phyloP scores from a whole-genome alignment of 2,329 filamentous ascomycete species.

The Epichloe baconii region DNA sequence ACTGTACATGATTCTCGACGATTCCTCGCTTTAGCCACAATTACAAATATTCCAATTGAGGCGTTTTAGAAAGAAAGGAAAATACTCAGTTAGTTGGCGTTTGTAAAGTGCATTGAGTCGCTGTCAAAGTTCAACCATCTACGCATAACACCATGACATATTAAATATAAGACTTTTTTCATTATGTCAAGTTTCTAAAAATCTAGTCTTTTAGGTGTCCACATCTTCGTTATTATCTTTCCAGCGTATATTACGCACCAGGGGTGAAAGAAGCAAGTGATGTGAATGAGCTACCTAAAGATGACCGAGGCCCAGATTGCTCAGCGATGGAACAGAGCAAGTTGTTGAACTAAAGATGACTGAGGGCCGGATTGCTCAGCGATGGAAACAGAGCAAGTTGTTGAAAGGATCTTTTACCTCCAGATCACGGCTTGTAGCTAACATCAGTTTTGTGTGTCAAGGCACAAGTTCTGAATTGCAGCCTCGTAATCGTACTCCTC shows the following conservation, averaged over 20 bases:
- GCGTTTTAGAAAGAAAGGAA: neutral
- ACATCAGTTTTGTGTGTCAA: conserved; percentile 4
- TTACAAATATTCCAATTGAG: neutral
- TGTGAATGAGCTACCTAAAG: neutral
- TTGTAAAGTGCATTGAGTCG: neutral
- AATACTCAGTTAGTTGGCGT: neutral
- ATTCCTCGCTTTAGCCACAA: conserved; percentile 6
- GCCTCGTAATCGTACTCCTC: conserved; percentile 47
- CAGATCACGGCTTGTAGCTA: neutral
- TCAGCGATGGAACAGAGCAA: neutral
- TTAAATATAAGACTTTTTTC: neutral
- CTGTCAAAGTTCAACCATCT: neutral
- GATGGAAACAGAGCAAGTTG: neutral
- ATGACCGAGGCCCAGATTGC: neutral
- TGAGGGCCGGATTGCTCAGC: too few relatives aligned
- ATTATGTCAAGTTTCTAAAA: neutral
- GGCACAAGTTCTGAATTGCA: conserved; percentile 26
- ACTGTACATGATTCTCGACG: neutral
- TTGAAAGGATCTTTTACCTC: neutral
- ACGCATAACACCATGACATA: neutral
- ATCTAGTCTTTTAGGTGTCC: neutral
- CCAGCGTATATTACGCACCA: neutral
- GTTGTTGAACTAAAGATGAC: neutral
- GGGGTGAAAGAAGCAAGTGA: neutral
- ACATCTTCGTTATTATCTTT: neutral